Evolutionary conservation across 768 basidiomycete species (phyloP), one percentile per base, ranked within the genome.

Genomic region (Termitomyces sp.): DNA sequence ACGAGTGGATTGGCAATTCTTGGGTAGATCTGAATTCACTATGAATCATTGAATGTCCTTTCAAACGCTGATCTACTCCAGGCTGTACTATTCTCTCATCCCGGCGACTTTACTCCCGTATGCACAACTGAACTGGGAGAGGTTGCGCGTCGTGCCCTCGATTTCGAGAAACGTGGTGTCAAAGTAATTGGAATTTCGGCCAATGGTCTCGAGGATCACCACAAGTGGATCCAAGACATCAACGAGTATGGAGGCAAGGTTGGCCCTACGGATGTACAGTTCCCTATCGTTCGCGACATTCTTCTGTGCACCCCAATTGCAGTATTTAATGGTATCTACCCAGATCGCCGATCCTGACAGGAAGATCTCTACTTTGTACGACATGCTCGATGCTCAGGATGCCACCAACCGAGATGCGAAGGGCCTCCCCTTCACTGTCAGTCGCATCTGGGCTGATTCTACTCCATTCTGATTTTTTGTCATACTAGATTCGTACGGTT

Each of bases 91-190:
- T 98, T 98, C 83, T 96, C 94, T 31, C 95, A 97, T 73, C 94
- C 94, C 0, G 95, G 89, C 43, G 89, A 93, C 68, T 93, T 93
- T 69, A 91, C 90, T n/a, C 90, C 90, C 48, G 88, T 95, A 52
- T 95, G 92, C 82, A 95, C 97, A 47, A 99, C 97, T 54, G 97
- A 98, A 77, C 88, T 98, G 37, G 95, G 92, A 50, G 96, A 97
- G 71, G 95, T 97, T 43, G 89, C 97, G 49, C 87, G 92, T 61
- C 90, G 92, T 58, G 81, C 84, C 12, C 77, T 77, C 16, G 95
- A 98, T 72, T 99, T 98, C 70, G 79, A 75, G 49, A 85, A 87
- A 68, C 89, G 97, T 59, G 84, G 85, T 63, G 94, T 98, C 67
- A 98, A 98, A 76, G 81, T 96, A 60, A 93, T 95, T 61, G 94